These are phyloP conservation scores for Mrakia hoshinonis DNA, from an alignment of 768 basidiomycete species.

Conservation along the genomic window DNA sequence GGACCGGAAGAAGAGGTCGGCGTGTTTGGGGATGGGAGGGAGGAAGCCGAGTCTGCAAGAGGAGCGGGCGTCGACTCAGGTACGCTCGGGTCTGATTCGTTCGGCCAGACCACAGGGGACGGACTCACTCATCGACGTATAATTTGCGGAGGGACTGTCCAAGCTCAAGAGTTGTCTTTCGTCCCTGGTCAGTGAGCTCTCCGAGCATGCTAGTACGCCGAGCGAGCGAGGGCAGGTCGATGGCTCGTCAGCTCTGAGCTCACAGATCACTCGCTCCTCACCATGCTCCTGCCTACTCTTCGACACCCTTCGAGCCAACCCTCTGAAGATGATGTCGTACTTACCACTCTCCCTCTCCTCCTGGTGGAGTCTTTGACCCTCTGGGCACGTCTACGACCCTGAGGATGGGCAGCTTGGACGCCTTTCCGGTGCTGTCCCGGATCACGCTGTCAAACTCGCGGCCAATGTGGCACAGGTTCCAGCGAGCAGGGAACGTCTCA, in stretches of 20 bases:
- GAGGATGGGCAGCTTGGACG: slow-evolving; percentile 42
- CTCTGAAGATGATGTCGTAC: too few species aligned
- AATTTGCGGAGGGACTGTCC: slow-evolving; percentile 54
- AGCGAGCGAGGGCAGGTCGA: background rate
- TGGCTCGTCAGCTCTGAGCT: too few species aligned
- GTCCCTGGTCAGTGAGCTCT: slow-evolving; percentile 61
- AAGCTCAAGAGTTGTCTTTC: slow-evolving; percentile 59
- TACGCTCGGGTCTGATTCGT: background rate
- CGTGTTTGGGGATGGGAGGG: slow-evolving; percentile 47
- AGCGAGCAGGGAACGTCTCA: slow-evolving; percentile 45
- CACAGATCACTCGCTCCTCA: slow-evolving; percentile 43
- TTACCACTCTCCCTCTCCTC: slow-evolving; percentile 48
- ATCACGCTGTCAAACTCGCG: slow-evolving; percentile 34
- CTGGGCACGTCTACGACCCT: slow-evolving; percentile 33
- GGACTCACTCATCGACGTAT: slow-evolving; percentile 56
- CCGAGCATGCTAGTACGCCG: slow-evolving; percentile 52
- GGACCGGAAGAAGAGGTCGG: slow-evolving; percentile 58
- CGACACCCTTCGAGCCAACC: too few species aligned
- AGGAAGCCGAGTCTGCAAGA: slow-evolving; percentile 55
- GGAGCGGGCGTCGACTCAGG: background rate
- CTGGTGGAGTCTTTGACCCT: slow-evolving; percentile 29
- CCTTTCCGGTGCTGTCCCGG: slow-evolving; percentile 14
- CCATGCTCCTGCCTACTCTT: too few species aligned
- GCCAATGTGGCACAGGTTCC: slow-evolving; percentile 40
- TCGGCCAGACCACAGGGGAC: background rate